Conservation (phyloP, 2,329 filamentous ascomycete genomes). For the Alternaria gaisen region DNA sequence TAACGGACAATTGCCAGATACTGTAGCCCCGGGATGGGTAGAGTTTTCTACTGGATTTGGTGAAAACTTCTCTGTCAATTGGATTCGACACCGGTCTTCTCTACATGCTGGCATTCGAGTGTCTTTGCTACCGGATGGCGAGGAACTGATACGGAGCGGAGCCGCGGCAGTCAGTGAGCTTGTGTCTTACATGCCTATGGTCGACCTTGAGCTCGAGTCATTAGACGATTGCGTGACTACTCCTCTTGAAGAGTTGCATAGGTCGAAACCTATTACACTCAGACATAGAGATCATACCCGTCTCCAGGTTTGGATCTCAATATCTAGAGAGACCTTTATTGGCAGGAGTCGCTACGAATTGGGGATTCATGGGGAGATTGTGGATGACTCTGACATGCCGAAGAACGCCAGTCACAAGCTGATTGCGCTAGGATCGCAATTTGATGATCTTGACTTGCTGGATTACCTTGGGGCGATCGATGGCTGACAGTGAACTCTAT, state of each 20-base stretch:
- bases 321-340: background rate
- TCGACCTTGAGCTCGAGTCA: background rate
- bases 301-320: background rate
- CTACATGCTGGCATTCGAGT: too few relatives aligned
- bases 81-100: background rate
- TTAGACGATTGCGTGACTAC: background rate
- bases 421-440: background rate
- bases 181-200: too few relatives aligned
- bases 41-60: background rate
- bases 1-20: too few relatives aligned
- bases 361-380: background rate
- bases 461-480: background rate
- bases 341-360: background rate
- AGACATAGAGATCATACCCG: fast-evolving
- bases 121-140: too few relatives aligned
- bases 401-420: too few relatives aligned
- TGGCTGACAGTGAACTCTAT: background rate
- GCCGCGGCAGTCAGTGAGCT: too few relatives aligned
- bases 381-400: too few relatives aligned
- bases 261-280: background rate
- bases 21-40: background rate
- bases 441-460: background rate
- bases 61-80: background rate
- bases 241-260: fast-evolving
- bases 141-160: too few relatives aligned